These are phyloP conservation scores for Pelargonium australe DNA, from an alignment of 441 rosid genomes.

Conservation along the genomic window DNA sequence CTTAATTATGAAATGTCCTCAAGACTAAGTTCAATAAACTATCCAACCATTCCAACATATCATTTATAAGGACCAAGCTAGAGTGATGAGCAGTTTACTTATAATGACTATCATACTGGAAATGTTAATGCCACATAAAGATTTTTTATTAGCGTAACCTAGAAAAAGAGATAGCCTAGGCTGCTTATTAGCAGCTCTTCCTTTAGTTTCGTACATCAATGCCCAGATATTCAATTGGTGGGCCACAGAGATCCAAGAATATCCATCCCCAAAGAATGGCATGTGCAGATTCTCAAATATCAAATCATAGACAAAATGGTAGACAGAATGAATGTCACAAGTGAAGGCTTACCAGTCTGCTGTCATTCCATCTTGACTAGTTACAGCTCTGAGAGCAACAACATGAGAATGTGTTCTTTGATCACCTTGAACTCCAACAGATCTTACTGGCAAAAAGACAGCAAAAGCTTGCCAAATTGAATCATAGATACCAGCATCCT, in stretches of 20 bases:
- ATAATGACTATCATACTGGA: too few species aligned
- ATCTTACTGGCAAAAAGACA: slow-evolving; percentile 81
- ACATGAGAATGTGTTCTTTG: slow-evolving; percentile 96
- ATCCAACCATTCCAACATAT: background rate
- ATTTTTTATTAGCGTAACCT: too few species aligned
- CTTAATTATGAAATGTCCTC: background rate
- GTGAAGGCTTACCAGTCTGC: slow-evolving; percentile 68
- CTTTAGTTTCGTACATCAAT: too few species aligned
- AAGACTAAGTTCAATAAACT: background rate
- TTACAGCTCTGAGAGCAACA: slow-evolving; percentile 89
- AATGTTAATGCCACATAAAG: too few species aligned
- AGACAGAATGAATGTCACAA: background rate
- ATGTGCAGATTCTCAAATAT: slow-evolving; percentile 1
- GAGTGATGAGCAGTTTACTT: too few species aligned
- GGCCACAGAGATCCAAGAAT: too few species aligned
- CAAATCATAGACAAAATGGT: background rate
- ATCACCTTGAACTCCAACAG: slow-evolving; percentile 97
- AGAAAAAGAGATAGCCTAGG: too few species aligned
- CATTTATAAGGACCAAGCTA: background rate
- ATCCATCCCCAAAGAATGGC: too few species aligned
- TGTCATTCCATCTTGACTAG: slow-evolving; percentile 97
- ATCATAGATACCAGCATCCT: slow-evolving; percentile 88
- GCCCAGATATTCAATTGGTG: too few species aligned
- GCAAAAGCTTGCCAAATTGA: slow-evolving; percentile 96
- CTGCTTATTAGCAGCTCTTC: too few species aligned